Percentiles rank a stretch among this genome's conserved stretches.
phyloP scores from a whole-genome alignment of 176 grass and related monocot genomes.

The Poa pratensis region DNA sequence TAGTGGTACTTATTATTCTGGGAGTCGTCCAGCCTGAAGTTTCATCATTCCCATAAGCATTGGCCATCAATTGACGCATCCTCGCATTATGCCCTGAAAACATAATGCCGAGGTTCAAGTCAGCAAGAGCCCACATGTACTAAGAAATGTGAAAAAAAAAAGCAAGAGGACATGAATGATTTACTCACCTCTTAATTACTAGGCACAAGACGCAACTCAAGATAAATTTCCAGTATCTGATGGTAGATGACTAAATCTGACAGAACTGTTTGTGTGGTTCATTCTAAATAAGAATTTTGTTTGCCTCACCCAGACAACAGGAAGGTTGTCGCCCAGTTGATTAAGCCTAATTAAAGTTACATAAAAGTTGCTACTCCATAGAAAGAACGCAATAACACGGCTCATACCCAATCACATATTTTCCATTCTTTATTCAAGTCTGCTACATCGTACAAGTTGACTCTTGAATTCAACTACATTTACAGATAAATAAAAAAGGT shows the following conservation, averaged over 20 bases:
- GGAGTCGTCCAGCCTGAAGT: conserved; percentile 3
- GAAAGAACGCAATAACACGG: conserved; percentile 7
- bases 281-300: background rate
- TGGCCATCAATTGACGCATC: background rate
- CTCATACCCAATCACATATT: conserved; percentile 33
- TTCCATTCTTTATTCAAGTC: conserved; percentile 38
- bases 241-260: conserved; percentile 26
- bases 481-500: conserved; percentile 31
- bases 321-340: conserved; percentile 4
- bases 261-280: background rate
- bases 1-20: background rate
- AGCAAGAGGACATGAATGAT: conserved; percentile 27
- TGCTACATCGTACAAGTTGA: conserved; percentile 41
- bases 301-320: conserved; percentile 9
- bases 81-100: conserved; percentile 17
- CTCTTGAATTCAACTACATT: conserved; percentile 38
- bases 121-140: conserved; percentile 6
- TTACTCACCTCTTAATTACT: conserved; percentile 38
- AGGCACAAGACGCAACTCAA: conserved; percentile 6
- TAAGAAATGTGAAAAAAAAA: conserved; percentile 10
- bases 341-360: background rate
- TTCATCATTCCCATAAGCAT: conserved; percentile 3
- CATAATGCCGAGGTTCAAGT: conserved; percentile 5
- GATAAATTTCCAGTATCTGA: conserved; percentile 17
- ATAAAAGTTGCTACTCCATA: conserved; percentile 34